Evolutionary conservation across 371 early-diverging fungal genomes (phyloP), one percentile per base, ranked within the genome.

Genomic region (Batkoa obscura): DNA sequence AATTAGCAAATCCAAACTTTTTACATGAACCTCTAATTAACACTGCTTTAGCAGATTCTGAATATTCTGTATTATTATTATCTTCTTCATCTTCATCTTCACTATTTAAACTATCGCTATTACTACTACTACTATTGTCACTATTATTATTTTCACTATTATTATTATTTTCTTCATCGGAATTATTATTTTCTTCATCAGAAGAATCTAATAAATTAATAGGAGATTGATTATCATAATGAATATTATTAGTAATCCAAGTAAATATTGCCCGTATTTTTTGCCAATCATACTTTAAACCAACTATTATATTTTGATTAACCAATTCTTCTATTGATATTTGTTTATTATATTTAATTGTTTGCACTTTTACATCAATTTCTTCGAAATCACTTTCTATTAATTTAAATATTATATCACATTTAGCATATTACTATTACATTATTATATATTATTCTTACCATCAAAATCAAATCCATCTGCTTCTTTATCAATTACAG

Each of bases 1-100:
- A 59, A 39, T 64, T 68, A 0, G 79, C 77, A 63, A 79, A 70
- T 0, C 74, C 79, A 5, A 55, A 43, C 6, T 43, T 17, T 5
- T 43, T 17, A 41, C 32, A 17, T 12, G 53, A 35, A 2, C 34
- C 15, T 30, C 53, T 35, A 38, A 53, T n/a, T 3, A 53, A 31
- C 9, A 53, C 53, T 6, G 53, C 53, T 41, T 53, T 36, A 23
- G 53, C 38, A 8, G 53, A 38, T 53, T 53, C 53, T 17, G 15
- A 13, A n/a, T 17, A 10, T 17, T 45, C 13, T n/a, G n/a, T 5
- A 45, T 45, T 17, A 48, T 3, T 6, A 6, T 23, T 33, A 4
- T 17, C 32, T 32, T 48, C 49, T n/a, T 3, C 3, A 41, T 10
- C 10, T 15, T 45, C 23, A 33, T 48, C 49, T 23, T 23, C 23